Conservation (phyloP, 2,329 filamentous ascomycete species). For the Cryphonectria parasitica region DNA sequence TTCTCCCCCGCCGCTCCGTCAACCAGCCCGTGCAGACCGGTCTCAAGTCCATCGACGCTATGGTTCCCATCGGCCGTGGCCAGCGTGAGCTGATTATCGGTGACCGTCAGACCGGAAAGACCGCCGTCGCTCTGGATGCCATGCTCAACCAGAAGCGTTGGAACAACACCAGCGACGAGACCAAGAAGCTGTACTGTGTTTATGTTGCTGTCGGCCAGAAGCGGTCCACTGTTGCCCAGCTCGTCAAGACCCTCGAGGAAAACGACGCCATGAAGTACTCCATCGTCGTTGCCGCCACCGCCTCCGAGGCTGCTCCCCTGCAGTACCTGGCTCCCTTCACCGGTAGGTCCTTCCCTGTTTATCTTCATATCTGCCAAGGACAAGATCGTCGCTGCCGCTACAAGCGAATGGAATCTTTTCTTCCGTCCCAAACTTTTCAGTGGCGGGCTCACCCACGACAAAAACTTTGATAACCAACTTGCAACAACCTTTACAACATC, state of each 20-base stretch:
- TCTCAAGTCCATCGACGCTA: conserved; percentile 98
- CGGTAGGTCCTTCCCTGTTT: conserved; percentile 49
- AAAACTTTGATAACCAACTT: no score
- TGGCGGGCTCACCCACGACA: background rate
- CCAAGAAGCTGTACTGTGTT: conserved; percentile 99
- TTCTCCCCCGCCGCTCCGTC: conserved; percentile 95
- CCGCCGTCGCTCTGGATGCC: conserved; percentile 94
- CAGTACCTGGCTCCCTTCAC: conserved; percentile 96
- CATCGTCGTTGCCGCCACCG: conserved; percentile 91
- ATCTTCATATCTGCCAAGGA: background rate
- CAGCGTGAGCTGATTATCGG: conserved; percentile 99
- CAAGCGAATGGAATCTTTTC: no score
- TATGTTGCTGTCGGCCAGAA: conserved; percentile 99
- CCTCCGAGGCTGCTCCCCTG: conserved; percentile 92
- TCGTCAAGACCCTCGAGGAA: conserved; percentile 99
- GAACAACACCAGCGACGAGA: conserved; percentile 86
- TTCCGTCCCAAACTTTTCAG: no score
- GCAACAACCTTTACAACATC: no score
- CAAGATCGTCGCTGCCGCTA: no score
- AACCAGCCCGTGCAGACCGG: conserved; percentile 99
- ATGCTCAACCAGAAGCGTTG: conserved; percentile 99
- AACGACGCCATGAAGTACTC: conserved; percentile 99
- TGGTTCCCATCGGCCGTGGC: conserved; percentile 99
- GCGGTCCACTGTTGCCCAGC: conserved; percentile 97
- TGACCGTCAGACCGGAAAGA: conserved; percentile 99